phyloP scores from a whole-genome alignment of 139 green algal species.

The Micractinium conductrix region DNA sequence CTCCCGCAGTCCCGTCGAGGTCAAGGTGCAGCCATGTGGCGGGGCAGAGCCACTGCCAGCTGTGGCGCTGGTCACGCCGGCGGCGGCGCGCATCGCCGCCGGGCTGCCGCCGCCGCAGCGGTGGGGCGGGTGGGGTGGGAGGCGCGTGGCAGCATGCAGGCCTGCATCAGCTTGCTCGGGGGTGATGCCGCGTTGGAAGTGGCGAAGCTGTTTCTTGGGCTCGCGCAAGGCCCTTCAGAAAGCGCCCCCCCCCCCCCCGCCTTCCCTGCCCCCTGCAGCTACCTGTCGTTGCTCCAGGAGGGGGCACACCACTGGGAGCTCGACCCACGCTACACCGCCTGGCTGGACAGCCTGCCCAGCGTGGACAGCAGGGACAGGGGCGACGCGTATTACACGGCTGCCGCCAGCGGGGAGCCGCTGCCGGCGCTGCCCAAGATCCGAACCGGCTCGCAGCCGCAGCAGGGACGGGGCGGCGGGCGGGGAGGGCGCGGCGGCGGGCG shows the following conservation, averaged over 20 bases:
- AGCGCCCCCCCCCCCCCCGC: neutral
- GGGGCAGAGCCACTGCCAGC: constrained; percentile 27
- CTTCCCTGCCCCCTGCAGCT: constrained; percentile 40
- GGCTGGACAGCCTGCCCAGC: constrained; percentile 43
- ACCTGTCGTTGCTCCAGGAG: constrained; percentile 52
- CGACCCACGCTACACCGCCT: constrained; percentile 39
- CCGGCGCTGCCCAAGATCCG: constrained; percentile 47
- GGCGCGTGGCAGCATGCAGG: no score
- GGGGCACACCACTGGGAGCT: constrained; percentile 51
- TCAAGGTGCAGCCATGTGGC: constrained; percentile 38
- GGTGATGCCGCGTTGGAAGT: no score
- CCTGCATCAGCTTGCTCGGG: no score
- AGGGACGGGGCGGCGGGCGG: neutral
- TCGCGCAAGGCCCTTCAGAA: no score
- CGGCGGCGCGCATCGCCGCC: constrained; percentile 36
- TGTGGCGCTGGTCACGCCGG: constrained; percentile 60
- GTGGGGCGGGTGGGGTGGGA: neutral
- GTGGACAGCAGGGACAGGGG: constrained; percentile 18
- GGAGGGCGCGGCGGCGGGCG: neutral
- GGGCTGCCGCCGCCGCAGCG: constrained; percentile 33
- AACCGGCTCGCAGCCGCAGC: constrained; percentile 34
- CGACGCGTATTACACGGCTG: constrained; percentile 39
- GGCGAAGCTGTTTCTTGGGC: no score
- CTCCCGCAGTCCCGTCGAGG: constrained; percentile 50
- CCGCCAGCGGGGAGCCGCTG: constrained; percentile 17